These are phyloP conservation scores for Adenanthera pavonina DNA, from an alignment of 306 rosid species.

Conservation along the genomic window DNA sequence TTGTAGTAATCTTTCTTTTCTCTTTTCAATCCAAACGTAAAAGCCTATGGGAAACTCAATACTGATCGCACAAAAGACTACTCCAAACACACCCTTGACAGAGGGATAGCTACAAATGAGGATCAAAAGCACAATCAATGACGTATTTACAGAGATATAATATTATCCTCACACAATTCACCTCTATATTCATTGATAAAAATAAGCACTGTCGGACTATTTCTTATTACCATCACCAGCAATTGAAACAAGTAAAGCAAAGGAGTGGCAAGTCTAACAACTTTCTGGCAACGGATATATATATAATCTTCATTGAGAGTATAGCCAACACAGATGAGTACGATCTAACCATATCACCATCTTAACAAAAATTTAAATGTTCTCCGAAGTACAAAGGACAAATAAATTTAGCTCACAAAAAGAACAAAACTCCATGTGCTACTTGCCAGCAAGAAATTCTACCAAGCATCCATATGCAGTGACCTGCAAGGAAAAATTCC, in stretches of 20 bases:
- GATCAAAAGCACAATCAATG: too few species aligned
- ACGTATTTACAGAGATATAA: too few species aligned
- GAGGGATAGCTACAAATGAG: too few species aligned
- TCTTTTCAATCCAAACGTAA: too few species aligned
- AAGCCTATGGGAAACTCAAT: too few species aligned
- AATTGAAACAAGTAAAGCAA: background rate
- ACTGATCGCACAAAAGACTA: too few species aligned
- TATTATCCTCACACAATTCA: background rate
- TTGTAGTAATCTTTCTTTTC: too few species aligned
- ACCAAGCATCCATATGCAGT: constrained; percentile 6
- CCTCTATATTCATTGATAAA: background rate
- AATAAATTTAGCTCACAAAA: constrained; percentile 22
- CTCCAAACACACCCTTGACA: too few species aligned
- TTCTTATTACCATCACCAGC: background rate
- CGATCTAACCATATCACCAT: constrained; percentile 2
- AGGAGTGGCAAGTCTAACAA: background rate
- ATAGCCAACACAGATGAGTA: constrained; percentile 12
- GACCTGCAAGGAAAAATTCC: constrained; percentile 39
- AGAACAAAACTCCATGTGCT: constrained; percentile 40
- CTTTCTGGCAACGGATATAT: constrained; percentile 8
- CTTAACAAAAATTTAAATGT: constrained; percentile 13
- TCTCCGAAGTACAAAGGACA: constrained; percentile 21
- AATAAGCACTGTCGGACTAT: background rate
- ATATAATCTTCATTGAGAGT: constrained; percentile 43
- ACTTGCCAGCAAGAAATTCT: constrained; percentile 28